phyloP scores from a whole-genome alignment of 2,329 filamentous ascomycete genomes.

The Cladosporium sphaerospermum region DNA sequence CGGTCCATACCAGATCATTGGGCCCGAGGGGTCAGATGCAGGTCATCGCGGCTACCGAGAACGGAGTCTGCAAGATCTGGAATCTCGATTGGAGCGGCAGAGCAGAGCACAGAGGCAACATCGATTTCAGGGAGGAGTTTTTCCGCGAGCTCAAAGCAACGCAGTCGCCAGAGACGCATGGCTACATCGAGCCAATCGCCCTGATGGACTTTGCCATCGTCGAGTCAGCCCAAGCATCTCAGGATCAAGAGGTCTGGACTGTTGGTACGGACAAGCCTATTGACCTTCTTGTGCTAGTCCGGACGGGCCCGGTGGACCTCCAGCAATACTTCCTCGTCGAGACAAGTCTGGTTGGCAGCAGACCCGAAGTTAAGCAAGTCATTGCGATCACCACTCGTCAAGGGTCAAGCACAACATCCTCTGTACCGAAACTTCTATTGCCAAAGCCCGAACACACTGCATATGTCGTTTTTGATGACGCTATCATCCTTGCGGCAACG shows the following conservation, averaged over 20 bases:
- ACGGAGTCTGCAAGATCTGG: constrained; percentile 78
- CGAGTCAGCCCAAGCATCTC: constrained; percentile 34
- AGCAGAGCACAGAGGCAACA: constrained; percentile 65
- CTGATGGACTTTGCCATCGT: constrained; percentile 71
- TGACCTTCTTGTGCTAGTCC: constrained; percentile 26
- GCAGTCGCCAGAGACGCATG: constrained; percentile 41
- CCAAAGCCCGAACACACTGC: constrained; percentile 74
- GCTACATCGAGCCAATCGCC: constrained; percentile 21
- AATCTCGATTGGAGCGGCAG: constrained; percentile 82
- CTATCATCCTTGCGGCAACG: constrained; percentile 71
- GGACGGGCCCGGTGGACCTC: constrained; percentile 27
- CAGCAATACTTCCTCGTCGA: constrained; percentile 71
- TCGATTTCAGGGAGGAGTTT: constrained; percentile 63
- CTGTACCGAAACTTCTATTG: constrained; percentile 61
- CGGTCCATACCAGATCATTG: constrained; percentile 68
- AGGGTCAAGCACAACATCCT: not conserved
- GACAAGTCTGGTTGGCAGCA: constrained; percentile 52
- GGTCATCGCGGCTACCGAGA: constrained; percentile 70
- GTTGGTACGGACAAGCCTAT: constrained; percentile 21
- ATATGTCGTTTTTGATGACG: constrained; percentile 73
- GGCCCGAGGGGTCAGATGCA: constrained; percentile 75
- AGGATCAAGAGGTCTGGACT: constrained; percentile 18
- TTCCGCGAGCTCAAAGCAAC: constrained; percentile 54
- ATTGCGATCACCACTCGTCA: constrained; percentile 4
- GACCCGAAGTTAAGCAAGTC: constrained; percentile 48